Base-by-base conservation (phyloP, 2,329 filamentous ascomycete genomes). In the Penicillium sp. region DNA sequence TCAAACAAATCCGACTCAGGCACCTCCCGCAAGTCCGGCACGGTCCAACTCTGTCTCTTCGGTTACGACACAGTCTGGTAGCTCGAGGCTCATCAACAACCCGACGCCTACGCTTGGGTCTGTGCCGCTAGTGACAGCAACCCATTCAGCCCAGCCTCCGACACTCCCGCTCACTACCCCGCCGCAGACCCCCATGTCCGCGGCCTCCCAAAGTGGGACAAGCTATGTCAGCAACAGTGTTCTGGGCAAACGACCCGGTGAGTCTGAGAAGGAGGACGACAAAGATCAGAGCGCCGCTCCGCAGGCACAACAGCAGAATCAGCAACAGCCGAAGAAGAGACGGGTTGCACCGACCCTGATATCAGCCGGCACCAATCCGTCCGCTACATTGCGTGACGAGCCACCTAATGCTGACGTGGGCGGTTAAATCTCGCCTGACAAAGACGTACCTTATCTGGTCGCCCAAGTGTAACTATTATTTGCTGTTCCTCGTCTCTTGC, bases 31-130 rank as follows among this genome's bases (percentile, higher is more conserved):
- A 45, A 93, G 87, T 19, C 88, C 88, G 10, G 80, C 88, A 1
- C 78, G 89, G 53, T 91, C 88, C 17, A 94, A 88, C 64, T 94
- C 88, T 5, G 79, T 85, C 1, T 90, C 87, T 0, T 94, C 88
- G 9, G 77, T 91, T 41, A 80, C 84, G 4, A 90, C 87, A 3
- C 71, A 71, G 53, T 69, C 70, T 5, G 9, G 75, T 88, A 29
- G 75, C n/a, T n/a, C n/a, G n/a, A n/a, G n/a, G n/a, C n/a, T n/a
- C n/a, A n/a, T 87, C 42, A 90, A 83, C 63, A 90, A 90, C 47
- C 87, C 88, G 1, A 83, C 87, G 1, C 81, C 93, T 1, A 85
- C 87, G 8, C 78, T 88, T 31, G 85, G 88, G 13, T 86, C 77
- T 47, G 78, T 95, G 15, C 88, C 89, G 0, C 78, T 83, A 45